A percentile compares a stretch with the other conserved stretches of the same genome.
phyloP scores from a whole-genome alignment of 176 grass and related monocot genomes.

The Alopecurus myosuroides region DNA sequence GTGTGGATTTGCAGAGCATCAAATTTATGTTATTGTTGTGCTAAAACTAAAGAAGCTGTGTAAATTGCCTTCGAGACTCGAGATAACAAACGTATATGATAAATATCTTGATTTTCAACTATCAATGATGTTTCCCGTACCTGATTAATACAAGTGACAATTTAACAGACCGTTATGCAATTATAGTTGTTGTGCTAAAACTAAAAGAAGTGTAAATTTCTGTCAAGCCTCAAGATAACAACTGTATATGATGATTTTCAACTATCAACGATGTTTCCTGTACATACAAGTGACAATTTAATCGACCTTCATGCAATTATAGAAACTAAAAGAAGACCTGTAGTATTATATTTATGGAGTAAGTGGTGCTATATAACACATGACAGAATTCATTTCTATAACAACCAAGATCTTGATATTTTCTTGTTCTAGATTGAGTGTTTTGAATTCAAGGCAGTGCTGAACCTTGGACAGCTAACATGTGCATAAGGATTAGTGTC shows the following conservation, averaged over 20 bases:
- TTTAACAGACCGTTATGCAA: background rate
- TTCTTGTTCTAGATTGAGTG: conserved; percentile 2
- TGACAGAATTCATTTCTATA: background rate
- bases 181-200: background rate
- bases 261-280: background rate
- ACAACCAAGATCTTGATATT: background rate
- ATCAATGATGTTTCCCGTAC: conserved; percentile 1
- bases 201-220: conserved; percentile 5
- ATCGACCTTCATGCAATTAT: background rate
- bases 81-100: conserved; percentile 4
- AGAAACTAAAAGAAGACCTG: background rate
- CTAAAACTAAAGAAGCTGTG: conserved; percentile 4
- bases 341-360: background rate
- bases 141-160: background rate
- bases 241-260: background rate
- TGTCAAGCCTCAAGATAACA: background rate
- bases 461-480: background rate
- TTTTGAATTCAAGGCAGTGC: background rate
- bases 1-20: background rate
- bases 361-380: background rate
- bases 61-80: background rate
- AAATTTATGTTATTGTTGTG: background rate
- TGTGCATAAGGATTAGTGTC: background rate
- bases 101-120: background rate
- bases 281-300: background rate